Base-by-base conservation (phyloP, 306 rosid genomes). In the Cucumis sativus region DNA sequence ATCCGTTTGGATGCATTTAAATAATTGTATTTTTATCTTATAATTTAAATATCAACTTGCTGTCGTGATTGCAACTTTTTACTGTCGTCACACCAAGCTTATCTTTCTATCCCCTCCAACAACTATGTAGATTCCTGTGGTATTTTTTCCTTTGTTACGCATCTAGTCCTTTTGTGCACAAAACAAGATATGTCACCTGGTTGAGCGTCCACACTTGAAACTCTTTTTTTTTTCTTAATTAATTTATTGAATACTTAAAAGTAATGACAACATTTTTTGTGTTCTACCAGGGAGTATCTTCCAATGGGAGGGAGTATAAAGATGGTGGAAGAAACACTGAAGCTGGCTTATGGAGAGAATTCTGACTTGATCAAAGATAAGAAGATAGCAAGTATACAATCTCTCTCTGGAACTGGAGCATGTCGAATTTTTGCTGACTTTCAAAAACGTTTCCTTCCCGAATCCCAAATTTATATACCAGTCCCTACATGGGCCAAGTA, bases 341-440 rank as follows among this genome's bases (percentile, higher is more conserved):
- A 92, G 86, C 85, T 95, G 85, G 97, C 97, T 11, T 95, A 90
- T 85, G 98, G 98, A 52, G 97, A 92, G 80, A 80, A 88, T 80
- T 90, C 97, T 61, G 91, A 87, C 82, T 84, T 81, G 79, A 86
- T 90, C 86, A 89, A 92, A 81, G 96, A 92, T 85, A 95, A 90
- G 82, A 83, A 89, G 84, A 95, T 95, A 83, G 98, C 97, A 51
- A 96, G 97, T 55, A 91, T 92, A 75, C 98, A 95, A 87, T 81
- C 97, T 81, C 91, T 95, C 52, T 95, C 98, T 54, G 98, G 98
- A 69, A 95, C 98, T 0, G 98, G 98, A 56, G 98, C 98, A 81
- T 95, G 97, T 78, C 85, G 98, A 76, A 89, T 92, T 81, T 89
- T 95, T 82, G 97, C 96, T 1, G 97, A 91, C 80, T 92, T 94